Conservation (phyloP, 2,329 filamentous ascomycete species). For the Coniochaeta ligniaria region DNA sequence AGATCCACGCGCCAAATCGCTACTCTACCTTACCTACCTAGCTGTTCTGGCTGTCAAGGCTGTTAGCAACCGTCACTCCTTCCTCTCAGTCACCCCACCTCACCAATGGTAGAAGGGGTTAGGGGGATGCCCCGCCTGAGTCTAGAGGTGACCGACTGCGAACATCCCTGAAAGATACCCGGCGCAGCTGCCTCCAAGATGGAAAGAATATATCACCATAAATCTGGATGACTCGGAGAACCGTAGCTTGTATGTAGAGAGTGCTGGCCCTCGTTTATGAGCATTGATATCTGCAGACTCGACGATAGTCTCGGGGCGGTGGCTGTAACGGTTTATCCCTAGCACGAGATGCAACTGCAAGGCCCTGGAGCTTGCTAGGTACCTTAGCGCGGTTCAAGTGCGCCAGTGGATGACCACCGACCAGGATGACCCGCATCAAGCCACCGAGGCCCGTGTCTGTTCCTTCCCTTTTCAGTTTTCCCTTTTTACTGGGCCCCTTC, state of each 20-base stretch:
- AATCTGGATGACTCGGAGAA: too few species aligned
- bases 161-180: background rate
- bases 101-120: background rate
- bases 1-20: background rate
- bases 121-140: background rate
- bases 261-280: background rate
- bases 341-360: background rate
- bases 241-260: background rate
- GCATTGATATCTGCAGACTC: background rate
- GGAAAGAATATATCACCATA: background rate
- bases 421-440: background rate
- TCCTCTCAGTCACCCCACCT: background rate
- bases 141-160: background rate
- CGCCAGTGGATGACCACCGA: background rate
- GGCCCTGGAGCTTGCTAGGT: background rate
- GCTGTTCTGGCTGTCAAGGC: background rate
- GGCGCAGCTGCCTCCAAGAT: background rate
- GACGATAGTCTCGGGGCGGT: background rate
- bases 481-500: constrained; percentile 1
- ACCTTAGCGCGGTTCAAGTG: background rate
- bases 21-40: too few species aligned
- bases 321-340: background rate
- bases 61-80: background rate
- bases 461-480: constrained; percentile 3
- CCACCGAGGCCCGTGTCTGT: background rate